Percentiles rank a stretch among this genome's conserved stretches.
Conservation (phyloP, 208 protist species). For the Crithidia bombi region DNA sequence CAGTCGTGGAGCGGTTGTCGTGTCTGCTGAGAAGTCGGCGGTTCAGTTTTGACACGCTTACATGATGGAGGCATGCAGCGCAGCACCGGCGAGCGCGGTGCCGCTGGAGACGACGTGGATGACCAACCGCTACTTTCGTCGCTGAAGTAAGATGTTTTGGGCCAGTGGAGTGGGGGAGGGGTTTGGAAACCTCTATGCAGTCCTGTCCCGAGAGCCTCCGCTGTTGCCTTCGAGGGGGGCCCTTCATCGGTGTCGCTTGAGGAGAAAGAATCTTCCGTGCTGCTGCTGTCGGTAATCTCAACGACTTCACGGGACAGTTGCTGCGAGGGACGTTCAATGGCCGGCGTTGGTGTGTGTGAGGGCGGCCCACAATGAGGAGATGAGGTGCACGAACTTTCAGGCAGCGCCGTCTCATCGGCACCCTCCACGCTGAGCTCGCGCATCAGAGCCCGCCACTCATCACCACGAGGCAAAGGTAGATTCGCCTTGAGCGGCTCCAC, state of each 20-base stretch:
- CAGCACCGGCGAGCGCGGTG: background rate
- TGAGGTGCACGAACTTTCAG: background rate
- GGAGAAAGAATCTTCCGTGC: background rate
- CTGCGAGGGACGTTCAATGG: background rate
- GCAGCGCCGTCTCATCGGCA: background rate
- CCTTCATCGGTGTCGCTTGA: background rate
- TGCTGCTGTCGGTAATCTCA: slow-evolving; percentile 30
- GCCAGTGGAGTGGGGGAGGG: slow-evolving; percentile 19
- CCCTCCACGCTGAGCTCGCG: slow-evolving; percentile 4
- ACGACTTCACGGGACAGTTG: slow-evolving; percentile 13
- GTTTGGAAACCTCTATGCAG: background rate
- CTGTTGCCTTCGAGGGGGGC: background rate
- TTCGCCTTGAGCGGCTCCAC: background rate
- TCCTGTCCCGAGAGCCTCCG: background rate
- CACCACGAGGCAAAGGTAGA: background rate
- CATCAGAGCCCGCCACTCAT: slow-evolving; percentile 3
- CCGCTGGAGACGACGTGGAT: slow-evolving; percentile 15
- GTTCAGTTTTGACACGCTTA: background rate
- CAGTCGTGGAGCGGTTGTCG: background rate
- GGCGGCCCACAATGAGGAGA: background rate
- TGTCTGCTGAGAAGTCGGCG: background rate
- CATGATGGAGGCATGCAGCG: background rate
- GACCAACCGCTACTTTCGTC: slow-evolving; percentile 32
- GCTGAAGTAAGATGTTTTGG: slow-evolving; percentile 32
- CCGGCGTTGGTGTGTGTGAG: background rate